A percentile compares a stretch with the other conserved stretches of the same genome.
Conservation (phyloP, 768 basidiomycete species). For the Galerina sulciceps region DNA sequence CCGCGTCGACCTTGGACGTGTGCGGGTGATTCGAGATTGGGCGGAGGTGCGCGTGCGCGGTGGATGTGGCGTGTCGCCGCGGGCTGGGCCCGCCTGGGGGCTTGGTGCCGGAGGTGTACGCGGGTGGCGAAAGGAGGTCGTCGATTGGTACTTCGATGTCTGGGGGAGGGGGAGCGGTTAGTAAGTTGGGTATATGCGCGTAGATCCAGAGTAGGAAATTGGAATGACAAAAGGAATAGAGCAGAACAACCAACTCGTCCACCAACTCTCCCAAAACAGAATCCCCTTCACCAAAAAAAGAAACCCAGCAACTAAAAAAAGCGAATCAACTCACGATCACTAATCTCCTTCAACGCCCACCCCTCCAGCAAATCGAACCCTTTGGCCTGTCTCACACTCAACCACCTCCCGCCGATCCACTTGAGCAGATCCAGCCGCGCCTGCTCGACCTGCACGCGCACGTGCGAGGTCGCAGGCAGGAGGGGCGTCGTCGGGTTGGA, state of each 20-base stretch:
- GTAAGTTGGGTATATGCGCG: neutral
- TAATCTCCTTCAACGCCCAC: slow-evolving; percentile 90
- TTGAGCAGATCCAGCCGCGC: slow-evolving; percentile 65
- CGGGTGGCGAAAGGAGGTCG: slow-evolving; percentile 53
- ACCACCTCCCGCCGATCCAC: slow-evolving; percentile 83
- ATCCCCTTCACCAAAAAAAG: too few relatives aligned
- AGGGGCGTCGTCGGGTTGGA: slow-evolving; percentile 62
- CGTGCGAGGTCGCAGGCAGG: slow-evolving; percentile 69
- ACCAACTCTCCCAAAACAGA: too few relatives aligned
- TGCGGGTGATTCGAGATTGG: slow-evolving; percentile 36
- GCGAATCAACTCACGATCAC: slow-evolving; percentile 62
- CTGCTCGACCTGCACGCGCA: slow-evolving; percentile 76
- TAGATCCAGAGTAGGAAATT: too few relatives aligned
- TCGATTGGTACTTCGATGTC: slow-evolving; percentile 82
- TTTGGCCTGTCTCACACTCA: slow-evolving; percentile 68
- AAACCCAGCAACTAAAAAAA: neutral
- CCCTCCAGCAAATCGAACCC: slow-evolving; percentile 84
- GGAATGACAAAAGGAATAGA: too few relatives aligned
- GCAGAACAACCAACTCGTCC: too few relatives aligned
- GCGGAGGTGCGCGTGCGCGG: slow-evolving; percentile 19
- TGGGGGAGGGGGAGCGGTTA: slow-evolving; percentile 28
- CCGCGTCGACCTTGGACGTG: slow-evolving; percentile 39
- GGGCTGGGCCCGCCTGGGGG: slow-evolving; percentile 1
- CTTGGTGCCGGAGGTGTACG: slow-evolving; percentile 17
- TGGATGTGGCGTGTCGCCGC: slow-evolving; percentile 4